Evolutionary conservation across 1,139 yeast genomes (phyloP).

Genomic region (Sugiyamaella paludigena): DNA sequence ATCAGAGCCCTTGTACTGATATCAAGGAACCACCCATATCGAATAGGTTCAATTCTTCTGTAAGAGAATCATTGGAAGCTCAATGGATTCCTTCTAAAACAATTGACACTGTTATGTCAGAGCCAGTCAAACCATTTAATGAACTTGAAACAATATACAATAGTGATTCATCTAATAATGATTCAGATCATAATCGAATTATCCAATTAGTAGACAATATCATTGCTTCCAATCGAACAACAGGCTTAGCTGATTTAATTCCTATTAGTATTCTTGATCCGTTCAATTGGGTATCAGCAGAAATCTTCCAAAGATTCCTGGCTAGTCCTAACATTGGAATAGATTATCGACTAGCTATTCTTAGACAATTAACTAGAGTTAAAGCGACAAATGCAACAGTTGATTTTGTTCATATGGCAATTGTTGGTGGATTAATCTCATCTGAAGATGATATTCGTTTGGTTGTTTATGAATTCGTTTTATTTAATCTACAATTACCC

Average conservation of each 20-base stretch:
- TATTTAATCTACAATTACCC: slow-evolving; percentile 19
- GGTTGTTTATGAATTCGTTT: slow-evolving; percentile 25
- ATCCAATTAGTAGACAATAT: slow-evolving; percentile 9
- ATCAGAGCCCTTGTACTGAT: slow-evolving; percentile 4
- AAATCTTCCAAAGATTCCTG: no score
- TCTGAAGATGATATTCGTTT: slow-evolving; percentile 20
- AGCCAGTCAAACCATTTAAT: no score
- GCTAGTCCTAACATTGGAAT: slow-evolving; percentile 5
- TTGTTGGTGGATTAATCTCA: slow-evolving; percentile 14
- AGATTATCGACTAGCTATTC: slow-evolving; percentile 9
- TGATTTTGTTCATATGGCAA: slow-evolving; percentile 21
- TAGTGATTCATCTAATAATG: no score
- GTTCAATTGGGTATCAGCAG: slow-evolving; percentile 13
- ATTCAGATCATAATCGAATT: no score
- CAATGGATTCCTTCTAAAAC: slow-evolving; percentile 14
- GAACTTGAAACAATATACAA: background rate
- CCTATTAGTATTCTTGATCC: slow-evolving; percentile 11
- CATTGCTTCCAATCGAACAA: slow-evolving; percentile 4
- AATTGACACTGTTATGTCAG: slow-evolving; percentile 6
- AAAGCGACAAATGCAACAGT: no score
- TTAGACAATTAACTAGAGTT: slow-evolving; percentile 16
- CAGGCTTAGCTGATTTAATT: background rate
- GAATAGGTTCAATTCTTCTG: background rate
- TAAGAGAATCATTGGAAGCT: slow-evolving; percentile 1
- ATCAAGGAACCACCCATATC: background rate